Evolutionary conservation across 1,139 yeast species (phyloP).

Genomic region (Kluyveromyces sp.): DNA sequence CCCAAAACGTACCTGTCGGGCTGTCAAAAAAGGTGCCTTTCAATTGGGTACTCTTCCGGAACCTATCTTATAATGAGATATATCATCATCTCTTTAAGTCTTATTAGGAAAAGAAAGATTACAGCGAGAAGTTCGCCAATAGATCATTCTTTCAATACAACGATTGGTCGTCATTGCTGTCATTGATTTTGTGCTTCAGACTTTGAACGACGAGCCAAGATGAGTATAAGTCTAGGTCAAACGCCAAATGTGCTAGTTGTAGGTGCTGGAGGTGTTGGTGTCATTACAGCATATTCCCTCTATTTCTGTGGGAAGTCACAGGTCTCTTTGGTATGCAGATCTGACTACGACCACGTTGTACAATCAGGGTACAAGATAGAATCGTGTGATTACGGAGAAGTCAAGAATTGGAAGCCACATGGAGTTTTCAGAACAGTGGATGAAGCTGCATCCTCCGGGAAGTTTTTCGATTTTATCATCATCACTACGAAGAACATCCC

Average conservation of each 20-base stretch:
- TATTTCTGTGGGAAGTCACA: slow-evolving; percentile 32
- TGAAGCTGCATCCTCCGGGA: slow-evolving; percentile 38
- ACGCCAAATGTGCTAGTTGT: slow-evolving; percentile 31
- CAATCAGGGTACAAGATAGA: slow-evolving; percentile 42
- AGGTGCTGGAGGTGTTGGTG: slow-evolving; percentile 58
- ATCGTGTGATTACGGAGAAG: slow-evolving; percentile 46
- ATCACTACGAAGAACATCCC: slow-evolving; percentile 55
- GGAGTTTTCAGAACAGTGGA: slow-evolving; percentile 35
- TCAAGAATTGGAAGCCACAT: slow-evolving; percentile 44
- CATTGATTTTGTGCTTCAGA: no score
- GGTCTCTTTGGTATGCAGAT: slow-evolving; percentile 47
- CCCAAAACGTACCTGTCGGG: no score
- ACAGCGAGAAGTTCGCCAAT: no score
- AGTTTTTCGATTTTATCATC: slow-evolving; percentile 46
- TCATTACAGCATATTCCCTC: slow-evolving; percentile 47
- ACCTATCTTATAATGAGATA: no score
- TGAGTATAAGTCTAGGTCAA: not conserved
- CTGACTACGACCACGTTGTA: slow-evolving; percentile 43
- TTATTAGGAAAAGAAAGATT: no score
- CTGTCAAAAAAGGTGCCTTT: no score
- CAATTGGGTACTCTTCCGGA: no score
- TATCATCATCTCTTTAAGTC: no score
- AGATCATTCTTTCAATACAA: no score
- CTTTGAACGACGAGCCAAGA: not conserved
- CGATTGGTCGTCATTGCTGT: no score